These are phyloP conservation scores for Pythium aphanidermatum DNA, from an alignment of 352 stramenopile genomes.

Conservation along the genomic window DNA sequence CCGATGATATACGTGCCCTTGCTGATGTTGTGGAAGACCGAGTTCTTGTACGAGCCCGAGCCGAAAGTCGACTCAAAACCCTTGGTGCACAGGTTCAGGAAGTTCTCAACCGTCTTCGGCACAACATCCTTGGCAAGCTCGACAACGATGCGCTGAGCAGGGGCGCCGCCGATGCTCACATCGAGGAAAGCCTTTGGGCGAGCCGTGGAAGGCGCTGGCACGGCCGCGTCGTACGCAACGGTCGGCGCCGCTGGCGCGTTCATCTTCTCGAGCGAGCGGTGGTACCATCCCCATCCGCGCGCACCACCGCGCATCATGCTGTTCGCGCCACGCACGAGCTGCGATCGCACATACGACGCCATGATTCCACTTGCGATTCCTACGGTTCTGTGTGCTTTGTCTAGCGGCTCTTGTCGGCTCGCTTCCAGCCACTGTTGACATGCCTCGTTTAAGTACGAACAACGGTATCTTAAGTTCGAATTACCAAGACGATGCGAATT, in stretches of 20 bases:
- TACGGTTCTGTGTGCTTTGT: slow-evolving; percentile 14
- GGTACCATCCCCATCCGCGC: slow-evolving; percentile 77
- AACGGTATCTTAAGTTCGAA: too few relatives aligned
- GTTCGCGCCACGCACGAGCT: slow-evolving; percentile 48
- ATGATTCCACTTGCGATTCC: slow-evolving; percentile 25
- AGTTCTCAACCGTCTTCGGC: slow-evolving; percentile 69
- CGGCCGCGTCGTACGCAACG: slow-evolving; percentile 62
- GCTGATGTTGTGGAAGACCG: slow-evolving; percentile 80
- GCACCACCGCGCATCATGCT: slow-evolving; percentile 57
- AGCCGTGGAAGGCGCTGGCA: slow-evolving; percentile 38
- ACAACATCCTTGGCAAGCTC: slow-evolving; percentile 83
- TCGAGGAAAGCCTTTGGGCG: slow-evolving; percentile 74
- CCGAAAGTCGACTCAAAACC: slow-evolving; percentile 60
- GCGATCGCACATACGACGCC: slow-evolving; percentile 52
- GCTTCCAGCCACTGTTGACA: slow-evolving; percentile 33
- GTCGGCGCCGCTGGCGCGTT: slow-evolving; percentile 50
- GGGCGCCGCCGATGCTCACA: slow-evolving; percentile 75
- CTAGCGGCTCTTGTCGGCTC: slow-evolving; percentile 3
- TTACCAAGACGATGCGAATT: too few relatives aligned
- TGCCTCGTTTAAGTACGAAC: too few relatives aligned
- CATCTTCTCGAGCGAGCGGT: slow-evolving; percentile 81
- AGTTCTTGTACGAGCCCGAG: slow-evolving; percentile 76
- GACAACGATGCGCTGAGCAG: slow-evolving; percentile 69
- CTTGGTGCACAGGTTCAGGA: slow-evolving; percentile 64
- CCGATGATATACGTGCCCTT: slow-evolving; percentile 75